Evolutionary conservation across 139 green algal genomes (phyloP), one percentile per base, ranked within the genome.

Genomic region (Chlorella sp.): DNA sequence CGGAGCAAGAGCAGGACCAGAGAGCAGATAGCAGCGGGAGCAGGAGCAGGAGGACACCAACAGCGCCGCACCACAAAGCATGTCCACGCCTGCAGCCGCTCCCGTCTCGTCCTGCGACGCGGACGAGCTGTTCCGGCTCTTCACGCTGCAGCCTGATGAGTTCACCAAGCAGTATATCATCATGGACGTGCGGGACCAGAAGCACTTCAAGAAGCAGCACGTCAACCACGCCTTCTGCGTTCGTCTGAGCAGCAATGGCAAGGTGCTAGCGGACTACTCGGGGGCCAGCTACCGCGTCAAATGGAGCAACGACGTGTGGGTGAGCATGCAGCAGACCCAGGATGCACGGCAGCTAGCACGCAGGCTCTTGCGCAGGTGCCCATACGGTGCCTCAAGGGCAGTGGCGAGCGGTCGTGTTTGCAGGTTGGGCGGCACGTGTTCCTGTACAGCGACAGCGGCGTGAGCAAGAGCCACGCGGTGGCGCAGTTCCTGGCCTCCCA

Each of bases 391-490:
- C n/a, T n/a, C n/a, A n/a, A n/a, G n/a, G n/a, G n/a, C n/a, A n/a
- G n/a, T n/a, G n/a, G n/a, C n/a, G n/a, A n/a, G n/a, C n/a, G n/a
- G n/a, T n/a, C n/a, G n/a, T n/a, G n/a, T n/a, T n/a, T n/a, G n/a
- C n/a, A n/a, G n/a, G n/a, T n/a, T n/a, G n/a, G n/a, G n/a, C n/a
- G n/a, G n/a, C n/a, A 83, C 32, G 74, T 93, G 23, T 35, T 91
- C 3, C 73, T 93, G 22, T 93, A 92, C 69, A 87, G 88, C 5
- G 82, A 89, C 1, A 60, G 74, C 1, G 66, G 51, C 0, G 74
- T 94, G 33, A 84, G 83, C 32, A 87, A 81, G 77, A 85, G 90
- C 42, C 80, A 94, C 72, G 77, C 86, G 2, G 88, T 93, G 23
- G 59, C 87, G 0, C 71, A 82, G 3, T 93, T 90, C 66, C 77